Evolutionary conservation across 1,139 yeast species (phyloP), one percentile per base, ranked within the genome.

Genomic region (Pichia sp.): DNA sequence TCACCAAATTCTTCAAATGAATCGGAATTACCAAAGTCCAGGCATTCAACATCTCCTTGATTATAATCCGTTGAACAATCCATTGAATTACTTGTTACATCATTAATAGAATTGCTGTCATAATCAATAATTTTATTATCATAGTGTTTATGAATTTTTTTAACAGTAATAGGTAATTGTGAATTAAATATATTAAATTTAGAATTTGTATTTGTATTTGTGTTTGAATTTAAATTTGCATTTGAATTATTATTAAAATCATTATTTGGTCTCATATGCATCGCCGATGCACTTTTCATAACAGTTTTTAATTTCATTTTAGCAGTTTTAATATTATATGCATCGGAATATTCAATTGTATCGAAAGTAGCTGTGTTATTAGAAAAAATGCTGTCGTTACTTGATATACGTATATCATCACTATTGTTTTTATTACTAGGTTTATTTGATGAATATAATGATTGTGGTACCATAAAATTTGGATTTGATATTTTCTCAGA

Each of bases 271-370:
- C 55, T 63, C 59, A 48, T 63, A 47, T 56, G 69, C 55, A 49
- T 42, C 4, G 63, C 62, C n/a, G 64, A 61, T 6, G 56, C 68
- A 56, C 51, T 66, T 48, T 57, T 64, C 42, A 61, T 74, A 58
- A 46, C 76, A 62, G 51, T 73, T 55, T 58, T 71, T 62, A 48
- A 44, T 28, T 52, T 57, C 43, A 54, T 53, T 34, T 55, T 57
- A 6, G 64, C 65, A 42, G 51, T 54, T 52, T 71, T 71, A 37
- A 76, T 76, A 51, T 76, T 67, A 49, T 73, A 70, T 40, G 76
- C 77, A 62, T 76, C 82, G 3, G 78, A 74, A 54, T 76, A 76
- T 52, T 76, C 81, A 36, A 69, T 66, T 32, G 61, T 49, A 8
- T 48, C 41, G 23, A 24, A 9, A 26, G 35, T 37, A 16, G 39